phyloP scores from a whole-genome alignment of 306 rosid genomes.

The Trifolium subterraneum region DNA sequence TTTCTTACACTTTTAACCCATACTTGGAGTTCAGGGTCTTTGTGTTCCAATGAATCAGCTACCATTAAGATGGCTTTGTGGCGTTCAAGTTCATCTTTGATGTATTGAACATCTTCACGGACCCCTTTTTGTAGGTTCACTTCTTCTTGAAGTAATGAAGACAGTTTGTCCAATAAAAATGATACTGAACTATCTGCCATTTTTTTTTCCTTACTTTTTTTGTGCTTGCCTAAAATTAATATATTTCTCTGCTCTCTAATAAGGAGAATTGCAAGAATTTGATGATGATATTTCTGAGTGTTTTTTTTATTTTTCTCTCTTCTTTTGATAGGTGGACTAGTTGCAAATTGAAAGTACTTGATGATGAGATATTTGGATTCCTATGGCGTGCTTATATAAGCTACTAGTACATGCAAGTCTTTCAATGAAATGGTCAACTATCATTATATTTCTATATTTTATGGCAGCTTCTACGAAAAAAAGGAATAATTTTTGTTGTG shows the following conservation, averaged over 20 bases:
- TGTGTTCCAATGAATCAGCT: slow-evolving; percentile 52
- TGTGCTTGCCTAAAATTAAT: not conserved
- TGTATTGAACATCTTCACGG: slow-evolving; percentile 46
- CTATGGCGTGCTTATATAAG: slow-evolving; percentile 32
- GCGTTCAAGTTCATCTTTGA: slow-evolving; percentile 52
- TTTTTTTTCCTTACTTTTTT: not conserved
- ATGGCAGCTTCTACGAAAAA: too few species aligned
- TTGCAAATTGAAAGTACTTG: slow-evolving; percentile 12
- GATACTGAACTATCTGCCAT: slow-evolving; percentile 69
- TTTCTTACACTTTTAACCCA: slow-evolving; percentile 58
- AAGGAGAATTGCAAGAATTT: not conserved
- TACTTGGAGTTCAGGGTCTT: slow-evolving; percentile 50
- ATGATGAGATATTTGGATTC: not conserved
- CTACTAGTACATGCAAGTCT: not conserved
- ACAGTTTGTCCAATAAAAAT: slow-evolving; percentile 50
- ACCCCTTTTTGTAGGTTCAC: slow-evolving; percentile 52
- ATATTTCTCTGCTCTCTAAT: not conserved
- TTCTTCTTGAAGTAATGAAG: slow-evolving; percentile 46
- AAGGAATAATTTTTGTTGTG: too few species aligned
- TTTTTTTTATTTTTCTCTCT: not conserved
- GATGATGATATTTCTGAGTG: not conserved
- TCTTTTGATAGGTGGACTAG: not conserved
- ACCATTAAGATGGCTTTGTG: slow-evolving; percentile 44
- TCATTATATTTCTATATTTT: not conserved
- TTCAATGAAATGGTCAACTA: slow-evolving; percentile 36